Conservation (phyloP, 2,329 filamentous ascomycete genomes). For the Exophiala viscosa region DNA sequence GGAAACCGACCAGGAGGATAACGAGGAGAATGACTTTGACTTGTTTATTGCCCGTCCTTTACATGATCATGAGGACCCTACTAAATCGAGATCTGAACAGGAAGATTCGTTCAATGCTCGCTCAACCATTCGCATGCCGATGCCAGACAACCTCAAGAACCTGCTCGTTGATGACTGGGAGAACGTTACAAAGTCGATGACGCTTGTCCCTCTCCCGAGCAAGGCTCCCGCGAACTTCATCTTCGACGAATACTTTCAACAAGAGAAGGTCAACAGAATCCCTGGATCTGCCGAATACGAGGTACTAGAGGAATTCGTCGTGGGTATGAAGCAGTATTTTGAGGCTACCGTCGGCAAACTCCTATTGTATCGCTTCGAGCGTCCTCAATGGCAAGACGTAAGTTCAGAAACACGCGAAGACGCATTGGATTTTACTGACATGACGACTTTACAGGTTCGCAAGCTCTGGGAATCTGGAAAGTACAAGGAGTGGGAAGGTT, state of each 20-base stretch:
- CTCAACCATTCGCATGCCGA: constrained; percentile 77
- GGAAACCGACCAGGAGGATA: too few relatives aligned
- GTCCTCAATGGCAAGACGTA: constrained; percentile 66
- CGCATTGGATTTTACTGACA: not conserved
- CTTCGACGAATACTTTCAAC: constrained; percentile 72
- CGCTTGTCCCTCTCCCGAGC: constrained; percentile 80
- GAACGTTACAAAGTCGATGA: constrained; percentile 91
- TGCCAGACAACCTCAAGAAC: constrained; percentile 87
- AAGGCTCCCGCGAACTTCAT: constrained; percentile 71
- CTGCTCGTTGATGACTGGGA: constrained; percentile 98
- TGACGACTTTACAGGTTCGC: constrained; percentile 52
- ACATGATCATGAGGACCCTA: not conserved
- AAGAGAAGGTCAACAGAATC: constrained; percentile 64
- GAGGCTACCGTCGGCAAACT: constrained; percentile 84
- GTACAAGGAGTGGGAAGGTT: constrained; percentile 61
- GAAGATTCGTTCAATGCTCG: constrained; percentile 83
- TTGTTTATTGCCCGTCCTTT: not conserved
- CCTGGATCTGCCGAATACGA: constrained; percentile 69
- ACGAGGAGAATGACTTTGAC: too few relatives aligned
- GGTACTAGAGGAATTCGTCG: constrained; percentile 83
- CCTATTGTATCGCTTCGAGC: constrained; percentile 89
- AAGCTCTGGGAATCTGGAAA: constrained; percentile 63
- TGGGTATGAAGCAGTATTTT: constrained; percentile 88
- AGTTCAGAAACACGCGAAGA: not conserved
- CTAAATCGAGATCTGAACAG: constrained; percentile 47